Evolutionary conservation across 768 basidiomycete genomes (phyloP).

Genomic region (Auriculariales sp.): DNA sequence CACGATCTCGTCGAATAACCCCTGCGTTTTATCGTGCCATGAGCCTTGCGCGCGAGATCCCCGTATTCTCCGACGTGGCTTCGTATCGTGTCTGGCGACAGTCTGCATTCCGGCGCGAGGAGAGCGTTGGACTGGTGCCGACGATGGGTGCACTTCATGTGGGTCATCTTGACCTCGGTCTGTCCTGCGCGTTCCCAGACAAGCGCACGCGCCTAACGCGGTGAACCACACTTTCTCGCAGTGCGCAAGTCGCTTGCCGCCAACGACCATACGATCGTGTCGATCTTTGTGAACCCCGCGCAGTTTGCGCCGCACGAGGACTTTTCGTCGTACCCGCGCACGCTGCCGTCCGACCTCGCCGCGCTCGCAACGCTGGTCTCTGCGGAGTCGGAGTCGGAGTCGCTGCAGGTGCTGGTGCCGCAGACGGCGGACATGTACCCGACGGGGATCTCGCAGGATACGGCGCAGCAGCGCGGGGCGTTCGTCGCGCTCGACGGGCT

Average conservation of each 20-base stretch:
- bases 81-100: constrained; percentile 63
- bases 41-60: too few species aligned
- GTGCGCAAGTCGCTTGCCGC: constrained; percentile 61
- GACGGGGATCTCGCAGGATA: constrained; percentile 70
- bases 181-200: too few species aligned
- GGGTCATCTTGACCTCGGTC: constrained; percentile 81
- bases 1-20: too few species aligned
- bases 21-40: too few species aligned
- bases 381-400: constrained; percentile 20
- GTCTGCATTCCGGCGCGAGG: constrained; percentile 36
- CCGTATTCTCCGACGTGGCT: constrained; percentile 42
- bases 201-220: too few species aligned
- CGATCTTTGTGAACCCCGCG: constrained; percentile 95
- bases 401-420: constrained; percentile 70
- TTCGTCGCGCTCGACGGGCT: constrained; percentile 89
- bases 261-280: constrained; percentile 80
- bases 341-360: constrained; percentile 59
- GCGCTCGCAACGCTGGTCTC: constrained; percentile 32
- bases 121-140: constrained; percentile 83
- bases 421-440: constrained; percentile 81
- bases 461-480: constrained; percentile 63
- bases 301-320: constrained; percentile 97
- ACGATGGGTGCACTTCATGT: constrained; percentile 97
- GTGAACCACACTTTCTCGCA: too few species aligned
- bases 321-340: constrained; percentile 79